These are phyloP conservation scores for Hirsutella minnesotensis DNA, from an alignment of 2,329 filamentous ascomycete species.

Conservation along the genomic window DNA sequence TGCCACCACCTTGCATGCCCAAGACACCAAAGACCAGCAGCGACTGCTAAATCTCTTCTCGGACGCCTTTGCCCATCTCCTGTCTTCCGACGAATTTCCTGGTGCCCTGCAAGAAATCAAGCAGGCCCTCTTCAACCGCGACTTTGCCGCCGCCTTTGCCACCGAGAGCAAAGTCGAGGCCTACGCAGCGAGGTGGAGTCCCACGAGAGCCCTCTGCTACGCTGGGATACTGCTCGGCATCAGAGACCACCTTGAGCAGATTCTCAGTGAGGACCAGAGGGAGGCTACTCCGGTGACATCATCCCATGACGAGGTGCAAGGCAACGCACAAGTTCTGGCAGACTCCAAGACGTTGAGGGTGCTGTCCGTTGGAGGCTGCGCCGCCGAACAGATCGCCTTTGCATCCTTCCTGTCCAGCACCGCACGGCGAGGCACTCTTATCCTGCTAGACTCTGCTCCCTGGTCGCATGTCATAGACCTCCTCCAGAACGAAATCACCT, in stretches of 20 bases:
- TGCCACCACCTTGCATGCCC: neutral
- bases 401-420: conserved; percentile 28
- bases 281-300: neutral
- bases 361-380: conserved; percentile 43
- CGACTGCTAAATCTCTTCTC: conserved; percentile 62
- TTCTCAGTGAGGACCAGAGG: conserved; percentile 4
- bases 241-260: conserved; percentile 17
- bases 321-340: neutral
- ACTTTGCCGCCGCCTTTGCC: conserved; percentile 73
- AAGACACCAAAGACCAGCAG: conserved; percentile 38
- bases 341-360: conserved; percentile 20
- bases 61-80: conserved; percentile 43
- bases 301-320: neutral
- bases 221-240: conserved; percentile 38
- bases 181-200: conserved; percentile 87
- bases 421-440: conserved; percentile 28
- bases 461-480: conserved; percentile 55
- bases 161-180: conserved; percentile 59
- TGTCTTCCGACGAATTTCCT: conserved; percentile 35
- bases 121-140: conserved; percentile 69
- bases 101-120: conserved; percentile 70
- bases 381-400: conserved; percentile 49
- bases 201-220: conserved; percentile 74
- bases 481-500: conserved; percentile 45
- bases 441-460: conserved; percentile 69